Evolutionary conservation across 2,329 filamentous ascomycete genomes (phyloP), one percentile per base, ranked within the genome.

Genomic region (Akanthomyces uredinophilus): DNA sequence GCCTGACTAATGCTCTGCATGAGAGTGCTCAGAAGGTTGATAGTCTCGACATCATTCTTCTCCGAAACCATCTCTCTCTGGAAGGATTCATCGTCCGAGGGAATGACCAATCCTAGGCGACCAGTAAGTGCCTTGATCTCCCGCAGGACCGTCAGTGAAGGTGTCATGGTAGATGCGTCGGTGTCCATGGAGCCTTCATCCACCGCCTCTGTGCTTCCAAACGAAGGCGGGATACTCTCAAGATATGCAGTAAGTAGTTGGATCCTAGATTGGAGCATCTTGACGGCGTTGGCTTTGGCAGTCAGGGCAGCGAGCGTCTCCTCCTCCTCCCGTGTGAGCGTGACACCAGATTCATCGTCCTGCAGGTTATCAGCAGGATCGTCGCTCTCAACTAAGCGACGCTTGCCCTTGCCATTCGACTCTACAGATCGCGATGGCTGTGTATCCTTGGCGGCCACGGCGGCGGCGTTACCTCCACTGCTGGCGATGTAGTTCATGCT

Each of bases 401-500:
- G 73, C 73, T 87, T 83, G 47, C 83, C 80, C 71, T 87, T 81
- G 43, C 77, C 74, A 65, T 83, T 79, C 18, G 80, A 74, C 53
- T 81, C 79, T 10, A 81, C 75, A 44, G 78, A 75, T 51, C 72
- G 72, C 49, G 71, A 70, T 2, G 72, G 71, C n/a, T 77, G 71
- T 62, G 79, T 79, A 62, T 80, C 78, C 68, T 75, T 77, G 60
- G 69, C 66, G 11, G 69, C 66, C 32, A 85, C 78, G 37, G 86
- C 86, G 13, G 89, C 87, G 27, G 92, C 93, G 70, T 91, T 94
- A 53, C 90, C 91, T 52, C 90, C 90, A 44, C 90, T 91, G 58
- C 88, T 87, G 0, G 94, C 93, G 22, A 99, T 89, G 67, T 93
- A 96, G 74, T 97, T 92, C 70, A 99, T 91, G 68, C 91, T 90